Evolutionary conservation across 2,329 filamentous ascomycete genomes (phyloP).

Genomic region (Rhinocladiella similis): DNA sequence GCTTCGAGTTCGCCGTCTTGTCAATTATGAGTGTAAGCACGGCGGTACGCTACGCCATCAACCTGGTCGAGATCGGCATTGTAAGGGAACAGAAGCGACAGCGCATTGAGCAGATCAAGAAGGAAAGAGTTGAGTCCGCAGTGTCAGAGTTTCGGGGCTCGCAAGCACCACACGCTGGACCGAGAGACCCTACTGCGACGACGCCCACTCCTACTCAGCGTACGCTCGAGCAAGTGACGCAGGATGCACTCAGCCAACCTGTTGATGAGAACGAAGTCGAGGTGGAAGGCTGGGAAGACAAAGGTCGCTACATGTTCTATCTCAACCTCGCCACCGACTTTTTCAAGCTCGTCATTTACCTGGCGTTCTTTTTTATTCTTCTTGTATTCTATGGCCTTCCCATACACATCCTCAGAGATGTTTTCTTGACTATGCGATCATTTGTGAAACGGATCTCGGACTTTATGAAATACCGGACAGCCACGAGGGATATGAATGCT

Average conservation of each 20-base stretch:
- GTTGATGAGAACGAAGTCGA: conserved; percentile 93
- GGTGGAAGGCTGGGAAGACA: conserved; percentile 93
- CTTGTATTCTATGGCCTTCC: conserved; percentile 92
- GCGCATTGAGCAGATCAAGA: conserved; percentile 67
- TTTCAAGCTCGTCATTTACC: conserved; percentile 84
- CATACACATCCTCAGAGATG: conserved; percentile 93
- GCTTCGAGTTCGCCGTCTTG: conserved; percentile 93
- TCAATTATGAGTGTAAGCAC: conserved; percentile 79
- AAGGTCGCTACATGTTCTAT: conserved; percentile 87
- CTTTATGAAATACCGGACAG: conserved; percentile 84
- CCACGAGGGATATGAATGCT: conserved; percentile 89
- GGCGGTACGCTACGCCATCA: conserved; percentile 73
- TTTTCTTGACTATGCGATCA: conserved; percentile 89
- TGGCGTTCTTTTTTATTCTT: conserved; percentile 89
- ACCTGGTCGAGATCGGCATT: conserved; percentile 74
- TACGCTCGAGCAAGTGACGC: conserved; percentile 21
- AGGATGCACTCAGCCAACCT: conserved; percentile 44
- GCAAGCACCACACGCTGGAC: conserved; percentile 1
- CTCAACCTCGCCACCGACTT: conserved; percentile 87
- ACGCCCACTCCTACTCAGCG: conserved; percentile 17
- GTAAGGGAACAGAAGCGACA: conserved; percentile 71
- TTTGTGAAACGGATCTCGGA: conserved; percentile 89
- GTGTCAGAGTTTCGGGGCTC: conserved; percentile 20
- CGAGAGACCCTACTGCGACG: conserved; percentile 39
- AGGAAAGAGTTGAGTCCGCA: conserved; percentile 47